A percentile compares a stretch with the other conserved stretches of the same genome.
Evolutionary conservation across 164 flowering plant species (phyloP).

Genomic region (Akebia trifoliata): DNA sequence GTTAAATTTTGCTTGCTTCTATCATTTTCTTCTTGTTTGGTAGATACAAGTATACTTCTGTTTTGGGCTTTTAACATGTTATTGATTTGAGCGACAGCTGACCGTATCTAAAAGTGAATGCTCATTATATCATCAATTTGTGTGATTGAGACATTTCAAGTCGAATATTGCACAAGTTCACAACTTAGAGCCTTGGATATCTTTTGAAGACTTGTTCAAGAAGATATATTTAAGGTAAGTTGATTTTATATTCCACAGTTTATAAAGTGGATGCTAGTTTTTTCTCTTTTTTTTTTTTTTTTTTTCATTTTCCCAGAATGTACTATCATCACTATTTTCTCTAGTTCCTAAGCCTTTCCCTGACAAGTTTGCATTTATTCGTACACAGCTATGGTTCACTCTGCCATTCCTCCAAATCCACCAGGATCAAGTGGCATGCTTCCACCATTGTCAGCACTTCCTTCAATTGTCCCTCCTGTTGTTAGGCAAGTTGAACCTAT

Average conservation of each 20-base stretch:
- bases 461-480: slow-evolving; percentile 58
- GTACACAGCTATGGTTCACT: slow-evolving; percentile 61
- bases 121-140: slow-evolving; percentile 34
- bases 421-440: slow-evolving; percentile 57
- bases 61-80: slow-evolving; percentile 43
- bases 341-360: slow-evolving; percentile 20
- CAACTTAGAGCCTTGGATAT: no score
- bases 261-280: slow-evolving; percentile 36
- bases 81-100: slow-evolving; percentile 71
- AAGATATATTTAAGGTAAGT: slow-evolving; percentile 72
- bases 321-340: neutral
- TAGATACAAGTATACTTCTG: slow-evolving; percentile 55
- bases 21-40: slow-evolving; percentile 26
- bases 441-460: slow-evolving; percentile 53
- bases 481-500: slow-evolving; percentile 65
- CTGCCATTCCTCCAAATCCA: slow-evolving; percentile 72
- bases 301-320: no score
- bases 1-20: slow-evolving; percentile 26
- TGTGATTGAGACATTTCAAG: slow-evolving; percentile 41
- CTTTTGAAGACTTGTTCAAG: slow-evolving; percentile 37
- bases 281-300: slow-evolving; percentile 26
- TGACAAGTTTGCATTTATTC: slow-evolving; percentile 61
- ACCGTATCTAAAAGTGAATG: slow-evolving; percentile 69
- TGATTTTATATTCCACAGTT: slow-evolving; percentile 27
- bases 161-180: slow-evolving; percentile 34